Evolutionary conservation across 768 basidiomycete genomes (phyloP), one percentile per base, ranked within the genome.

Genomic region (Pulveroboletus ravenelii): DNA sequence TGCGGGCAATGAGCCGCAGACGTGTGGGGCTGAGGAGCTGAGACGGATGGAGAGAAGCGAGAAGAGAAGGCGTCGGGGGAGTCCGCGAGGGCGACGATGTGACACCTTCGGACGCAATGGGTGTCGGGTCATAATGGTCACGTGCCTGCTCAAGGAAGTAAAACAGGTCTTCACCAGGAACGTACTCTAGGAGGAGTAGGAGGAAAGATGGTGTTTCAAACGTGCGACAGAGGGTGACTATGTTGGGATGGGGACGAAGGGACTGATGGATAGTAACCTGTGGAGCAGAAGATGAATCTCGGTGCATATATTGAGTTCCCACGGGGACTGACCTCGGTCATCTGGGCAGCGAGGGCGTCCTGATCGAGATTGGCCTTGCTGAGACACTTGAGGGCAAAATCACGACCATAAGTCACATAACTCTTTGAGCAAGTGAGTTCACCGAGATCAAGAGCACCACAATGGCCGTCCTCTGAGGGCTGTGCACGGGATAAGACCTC

Each of bases 111-210:
- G 50, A 45, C 0, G 57, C n/a, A 23, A 59, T 14, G 17, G 66
- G 66, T 52, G 78, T 74, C 10, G 77, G 73, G 50, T 85, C 84
- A 68, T 82, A 82, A 69, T 90, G 87, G 70, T 95, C 93, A 67
- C 88, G 85, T 55, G 90, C 84, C 75, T 96, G 92, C 74, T 97
- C 94, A 44, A 99, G 80, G 78, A 97, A 99, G 73, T 93, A 99
- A 70, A 93, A 99, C 57, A 98, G 76, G 70, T 99, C 95, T 70
- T 96, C 90, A 45, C 95, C 95, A 14, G 93, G 93, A 55, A 96
- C 94, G 65, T 87, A 92, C 74, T 99, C 95, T 57, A 99, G 77
- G 41, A 99, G 76, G 57, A 99, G 84, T 57, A 98, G 84, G 7
- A 99, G 76, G 69, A 90, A 96, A 29, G 91, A 85, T 48, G 82